These are phyloP conservation scores for Acacia concinna DNA, from an alignment of 331 rosid genomes.

Conservation along the genomic window DNA sequence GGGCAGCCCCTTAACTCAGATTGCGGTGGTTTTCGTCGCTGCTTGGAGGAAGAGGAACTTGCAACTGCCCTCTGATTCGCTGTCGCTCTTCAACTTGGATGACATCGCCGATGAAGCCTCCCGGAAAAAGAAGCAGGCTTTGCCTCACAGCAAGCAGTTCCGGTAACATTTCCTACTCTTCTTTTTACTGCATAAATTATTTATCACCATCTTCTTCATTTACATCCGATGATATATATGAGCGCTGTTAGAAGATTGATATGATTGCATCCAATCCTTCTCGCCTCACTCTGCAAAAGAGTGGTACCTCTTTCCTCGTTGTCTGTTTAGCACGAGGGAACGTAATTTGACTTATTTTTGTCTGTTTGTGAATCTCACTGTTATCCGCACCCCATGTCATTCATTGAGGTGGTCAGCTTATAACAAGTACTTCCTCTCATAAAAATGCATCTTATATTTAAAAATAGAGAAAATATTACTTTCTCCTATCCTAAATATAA, in stretches of 20 bases:
- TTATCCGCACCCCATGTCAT: background rate
- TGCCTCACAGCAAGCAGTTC: constrained; percentile 70
- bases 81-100: constrained; percentile 45
- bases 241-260: background rate
- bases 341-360: background rate
- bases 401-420: background rate
- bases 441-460: too few species aligned
- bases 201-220: background rate
- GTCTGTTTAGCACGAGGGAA: background rate
- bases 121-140: constrained; percentile 52
- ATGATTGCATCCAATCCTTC: background rate
- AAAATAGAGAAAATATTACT: too few species aligned
- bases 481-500: too few species aligned
- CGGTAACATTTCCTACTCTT: constrained; percentile 44
- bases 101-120: constrained; percentile 37
- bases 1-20: constrained; percentile 89
- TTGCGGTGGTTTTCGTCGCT: constrained; percentile 65
- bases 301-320: background rate
- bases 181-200: background rate
- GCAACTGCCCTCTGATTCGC: constrained; percentile 52
- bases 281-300: background rate
- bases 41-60: constrained; percentile 62
- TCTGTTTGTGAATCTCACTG: background rate
- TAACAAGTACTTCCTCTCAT: too few species aligned
- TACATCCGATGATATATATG: background rate